These are phyloP conservation scores for Aeschynomene evenia DNA, from an alignment of 306 rosid species.

Conservation along the genomic window DNA sequence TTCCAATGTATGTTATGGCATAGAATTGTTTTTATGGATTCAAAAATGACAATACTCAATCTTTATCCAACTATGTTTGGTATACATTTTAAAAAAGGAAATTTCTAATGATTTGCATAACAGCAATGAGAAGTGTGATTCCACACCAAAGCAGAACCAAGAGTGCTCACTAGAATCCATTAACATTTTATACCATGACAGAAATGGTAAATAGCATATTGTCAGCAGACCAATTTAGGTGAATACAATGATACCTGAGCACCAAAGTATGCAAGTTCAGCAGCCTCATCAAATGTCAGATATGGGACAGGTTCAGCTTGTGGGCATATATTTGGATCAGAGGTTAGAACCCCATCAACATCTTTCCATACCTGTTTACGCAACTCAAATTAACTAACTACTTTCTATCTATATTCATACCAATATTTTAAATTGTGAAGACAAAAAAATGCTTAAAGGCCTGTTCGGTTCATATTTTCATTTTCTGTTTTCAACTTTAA, in stretches of 20 bases:
- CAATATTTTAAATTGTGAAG: slow-evolving; percentile 15
- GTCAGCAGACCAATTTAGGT: slow-evolving; percentile 27
- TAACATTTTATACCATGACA: background rate
- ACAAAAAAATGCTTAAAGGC: background rate
- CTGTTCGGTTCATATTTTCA: no score
- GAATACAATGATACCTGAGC: slow-evolving; percentile 71
- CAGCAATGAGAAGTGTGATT: slow-evolving; percentile 7
- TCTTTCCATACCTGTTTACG: slow-evolving; percentile 94
- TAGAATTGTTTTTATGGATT: background rate
- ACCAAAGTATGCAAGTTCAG: slow-evolving; percentile 98
- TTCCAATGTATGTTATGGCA: background rate
- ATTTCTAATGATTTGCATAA: background rate
- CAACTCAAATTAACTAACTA: slow-evolving; percentile 21
- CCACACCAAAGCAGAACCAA: slow-evolving; percentile 22
- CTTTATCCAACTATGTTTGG: background rate
- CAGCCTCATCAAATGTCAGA: slow-evolving; percentile 97
- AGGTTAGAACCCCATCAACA: slow-evolving; percentile 96
- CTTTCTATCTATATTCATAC: background rate
- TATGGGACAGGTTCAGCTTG: slow-evolving; percentile 79
- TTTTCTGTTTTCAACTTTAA: no score
- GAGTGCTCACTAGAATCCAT: background rate
- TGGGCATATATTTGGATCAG: slow-evolving; percentile 79
- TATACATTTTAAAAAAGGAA: background rate
- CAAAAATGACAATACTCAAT: background rate
- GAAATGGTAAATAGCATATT: background rate